A percentile compares a stretch with the other conserved stretches of the same genome.
phyloP scores from a whole-genome alignment of 768 basidiomycete genomes.

The Mycena venus region DNA sequence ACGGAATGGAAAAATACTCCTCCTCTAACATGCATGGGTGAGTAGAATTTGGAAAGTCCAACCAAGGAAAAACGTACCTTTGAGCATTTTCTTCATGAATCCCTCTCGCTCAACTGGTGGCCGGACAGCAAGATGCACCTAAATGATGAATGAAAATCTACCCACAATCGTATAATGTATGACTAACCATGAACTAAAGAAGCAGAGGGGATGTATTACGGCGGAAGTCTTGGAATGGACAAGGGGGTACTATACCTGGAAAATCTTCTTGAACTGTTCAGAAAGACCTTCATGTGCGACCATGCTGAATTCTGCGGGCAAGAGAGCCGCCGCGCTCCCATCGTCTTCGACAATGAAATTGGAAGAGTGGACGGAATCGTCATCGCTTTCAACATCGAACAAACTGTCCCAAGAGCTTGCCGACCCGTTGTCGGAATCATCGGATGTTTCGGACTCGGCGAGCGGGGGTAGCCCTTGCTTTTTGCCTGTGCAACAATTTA shows the following conservation, averaged over 20 bases:
- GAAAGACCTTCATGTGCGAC: slow-evolving; percentile 79
- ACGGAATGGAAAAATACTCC: slow-evolving; percentile 81
- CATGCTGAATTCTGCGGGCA: slow-evolving; percentile 89
- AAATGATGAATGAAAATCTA: neutral
- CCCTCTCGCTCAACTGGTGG: slow-evolving; percentile 61
- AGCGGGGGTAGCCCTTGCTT: slow-evolving; percentile 54
- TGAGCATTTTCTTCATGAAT: slow-evolving; percentile 67
- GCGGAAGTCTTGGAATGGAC: neutral
- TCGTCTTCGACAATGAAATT: slow-evolving; percentile 80
- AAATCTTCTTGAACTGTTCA: slow-evolving; percentile 89
- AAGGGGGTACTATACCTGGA: slow-evolving; percentile 41
- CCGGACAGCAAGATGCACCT: slow-evolving; percentile 66
- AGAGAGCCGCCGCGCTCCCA: slow-evolving; percentile 52
- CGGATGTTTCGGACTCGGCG: slow-evolving; percentile 47
- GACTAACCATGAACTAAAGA: slow-evolving; percentile 83
- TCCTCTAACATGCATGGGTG: slow-evolving; percentile 53
- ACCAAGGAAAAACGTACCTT: slow-evolving; percentile 53
- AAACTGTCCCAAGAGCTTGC: slow-evolving; percentile 51
- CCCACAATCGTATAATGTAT: neutral
- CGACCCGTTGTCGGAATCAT: slow-evolving; percentile 50
- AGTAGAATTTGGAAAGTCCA: neutral
- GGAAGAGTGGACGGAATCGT: slow-evolving; percentile 52
- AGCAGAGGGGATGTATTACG: neutral
- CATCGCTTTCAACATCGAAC: no score
- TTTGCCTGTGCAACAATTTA: slow-evolving; percentile 48